Base-by-base conservation (phyloP, 352 stramenopile species). In the Phytophthora agathidicida region DNA sequence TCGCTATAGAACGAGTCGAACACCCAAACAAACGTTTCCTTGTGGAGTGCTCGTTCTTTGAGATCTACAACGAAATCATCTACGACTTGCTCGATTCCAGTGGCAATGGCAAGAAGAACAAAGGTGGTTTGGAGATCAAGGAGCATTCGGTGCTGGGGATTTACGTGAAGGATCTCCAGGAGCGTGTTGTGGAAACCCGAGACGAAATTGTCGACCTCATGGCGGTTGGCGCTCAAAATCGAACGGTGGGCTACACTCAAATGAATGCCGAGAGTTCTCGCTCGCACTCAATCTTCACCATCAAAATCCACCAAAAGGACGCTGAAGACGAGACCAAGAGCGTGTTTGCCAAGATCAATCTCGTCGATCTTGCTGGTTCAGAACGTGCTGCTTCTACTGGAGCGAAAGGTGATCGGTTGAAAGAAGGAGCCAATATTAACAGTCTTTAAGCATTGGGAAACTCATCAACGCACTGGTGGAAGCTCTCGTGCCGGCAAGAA, bases 61-160 rank as follows among this genome's bases (percentile, higher is more conserved):
- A 98, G 62, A 98, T 98, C 41, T 98, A 98, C 76, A 98, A 98
- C 54, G 94, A 98, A 69, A 94, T 94, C 38, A 97, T 98, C 49
- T 98, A 96, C 58, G 95, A 98, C 64, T 71, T 98, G 37, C 77
- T 98, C 7, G 80, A 97, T 50, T 85, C 89, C 8, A 96, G 69
- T 24, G 79, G 80, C n/a, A 91, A 92, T 43, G 56, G 70, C 35
- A 96, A 96, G 75, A 93, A 96, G 24, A 89, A 83, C 61, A 91
- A 93, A 60, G 83, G 82, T 27, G 88, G 89, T 2, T 77, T 98
- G 16, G 86, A 98, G 69, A 97, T 98, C 54, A 96, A 97, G 26
- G 91, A 98, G 71, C 91, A 98, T 52, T 88, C 89, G 0, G 94
- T 97, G 30, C 66, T 98, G 17, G 96, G 97, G 20, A 96, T 98